Percentiles rank a stretch among this genome's conserved stretches.
Conservation (phyloP, 805 yeast genomes). For the Torulaspora indica region DNA sequence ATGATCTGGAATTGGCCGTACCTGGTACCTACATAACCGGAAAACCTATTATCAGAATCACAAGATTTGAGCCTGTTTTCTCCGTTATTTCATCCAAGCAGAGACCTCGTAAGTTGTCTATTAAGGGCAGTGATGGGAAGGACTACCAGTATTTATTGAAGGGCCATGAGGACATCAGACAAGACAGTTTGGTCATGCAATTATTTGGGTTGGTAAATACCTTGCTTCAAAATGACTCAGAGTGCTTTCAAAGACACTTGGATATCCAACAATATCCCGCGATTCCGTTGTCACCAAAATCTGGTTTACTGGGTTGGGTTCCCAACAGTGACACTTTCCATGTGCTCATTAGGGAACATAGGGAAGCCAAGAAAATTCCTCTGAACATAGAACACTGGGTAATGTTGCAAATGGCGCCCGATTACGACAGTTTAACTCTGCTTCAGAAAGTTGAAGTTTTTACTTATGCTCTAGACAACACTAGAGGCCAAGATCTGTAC, state of each 20-base stretch:
- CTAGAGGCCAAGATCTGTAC: conserved; percentile 93
- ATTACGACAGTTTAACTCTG: conserved; percentile 82
- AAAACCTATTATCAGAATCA: conserved; percentile 67
- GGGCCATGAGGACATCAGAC: conserved; percentile 98
- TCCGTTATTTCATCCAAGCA: conserved; percentile 92
- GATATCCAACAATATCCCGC: conserved; percentile 91
- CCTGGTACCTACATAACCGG: conserved; percentile 93
- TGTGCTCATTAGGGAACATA: conserved; percentile 81
- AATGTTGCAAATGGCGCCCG: conserved; percentile 96
- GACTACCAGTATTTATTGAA: conserved; percentile 77
- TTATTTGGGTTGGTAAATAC: conserved; percentile 93
- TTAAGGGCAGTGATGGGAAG: conserved; percentile 87
- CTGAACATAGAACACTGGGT: conserved; percentile 91
- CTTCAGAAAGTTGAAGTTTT: conserved; percentile 94
- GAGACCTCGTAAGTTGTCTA: conserved; percentile 79
- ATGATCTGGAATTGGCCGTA: conserved; percentile 77
- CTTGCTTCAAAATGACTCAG: conserved; percentile 80
- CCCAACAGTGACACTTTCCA: conserved; percentile 97
- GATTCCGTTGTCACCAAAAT: conserved; percentile 91
- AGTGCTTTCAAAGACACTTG: conserved; percentile 91
- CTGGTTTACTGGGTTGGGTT: conserved; percentile 97
- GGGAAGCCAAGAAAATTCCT: conserved; percentile 85
- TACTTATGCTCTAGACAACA: conserved; percentile 90
- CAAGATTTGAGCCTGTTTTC: conserved; percentile 73
- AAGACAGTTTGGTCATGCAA: conserved; percentile 97